These are phyloP conservation scores for Chlorella sorokiniana DNA, from an alignment of 139 green algal genomes.

Conservation along the genomic window DNA sequence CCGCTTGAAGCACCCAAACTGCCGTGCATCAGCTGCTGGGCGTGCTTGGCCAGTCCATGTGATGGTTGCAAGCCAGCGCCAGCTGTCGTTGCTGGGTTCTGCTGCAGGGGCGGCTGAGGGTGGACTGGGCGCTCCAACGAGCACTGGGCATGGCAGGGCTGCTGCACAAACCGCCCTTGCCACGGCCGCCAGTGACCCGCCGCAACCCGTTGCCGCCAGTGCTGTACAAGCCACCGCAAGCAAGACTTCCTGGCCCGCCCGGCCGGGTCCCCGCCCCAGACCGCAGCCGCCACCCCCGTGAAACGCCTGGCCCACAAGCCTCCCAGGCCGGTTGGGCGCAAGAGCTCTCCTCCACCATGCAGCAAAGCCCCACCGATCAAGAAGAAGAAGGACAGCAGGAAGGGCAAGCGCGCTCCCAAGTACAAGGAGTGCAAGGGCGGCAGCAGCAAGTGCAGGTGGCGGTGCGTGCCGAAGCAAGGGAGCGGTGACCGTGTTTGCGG, in stretches of 20 bases:
- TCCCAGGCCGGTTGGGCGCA: too few species aligned
- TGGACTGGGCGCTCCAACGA: slow-evolving; percentile 11
- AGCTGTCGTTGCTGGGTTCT: background rate
- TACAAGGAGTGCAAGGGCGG: background rate
- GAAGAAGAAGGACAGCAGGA: background rate
- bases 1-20: background rate
- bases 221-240: too few species aligned
- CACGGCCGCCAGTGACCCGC: too few species aligned
- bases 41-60: background rate
- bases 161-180: background rate
- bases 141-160: background rate
- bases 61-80: background rate
- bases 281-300: too few species aligned
- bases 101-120: slow-evolving; percentile 10
- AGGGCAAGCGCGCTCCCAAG: background rate
- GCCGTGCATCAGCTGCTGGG: background rate
- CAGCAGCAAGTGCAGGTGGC: background rate
- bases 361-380: background rate
- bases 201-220: too few species aligned
- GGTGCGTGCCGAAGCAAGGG: too few species aligned
- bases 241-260: too few species aligned
- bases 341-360: too few species aligned
- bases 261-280: too few species aligned
- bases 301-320: too few species aligned
- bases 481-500: too few species aligned